Percentiles rank a stretch among this genome's conserved stretches.
These are phyloP conservation scores for Albizia julibrissin DNA, from an alignment of 306 rosid species.

Conservation along the genomic window DNA sequence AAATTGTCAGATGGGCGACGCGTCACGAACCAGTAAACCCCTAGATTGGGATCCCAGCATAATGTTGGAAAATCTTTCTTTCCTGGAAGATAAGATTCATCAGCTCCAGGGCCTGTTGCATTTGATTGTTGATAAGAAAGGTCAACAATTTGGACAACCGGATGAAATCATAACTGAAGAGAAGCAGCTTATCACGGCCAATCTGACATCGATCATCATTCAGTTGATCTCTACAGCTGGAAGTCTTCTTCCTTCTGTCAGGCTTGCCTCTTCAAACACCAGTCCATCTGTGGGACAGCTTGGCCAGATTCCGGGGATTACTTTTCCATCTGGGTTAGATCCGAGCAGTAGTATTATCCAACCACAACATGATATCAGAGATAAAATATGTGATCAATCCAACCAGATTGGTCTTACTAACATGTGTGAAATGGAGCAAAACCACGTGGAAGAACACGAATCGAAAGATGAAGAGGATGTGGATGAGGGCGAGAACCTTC, in stretches of 20 bases:
- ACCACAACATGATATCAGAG: conserved; percentile 44
- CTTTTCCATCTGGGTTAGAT: conserved; percentile 49
- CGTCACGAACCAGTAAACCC: conserved; percentile 42
- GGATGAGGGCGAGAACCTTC: conserved; percentile 91
- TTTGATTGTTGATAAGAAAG: conserved; percentile 65
- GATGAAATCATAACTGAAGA: conserved; percentile 76
- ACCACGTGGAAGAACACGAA: conserved; percentile 72
- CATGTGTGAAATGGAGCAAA: conserved; percentile 54
- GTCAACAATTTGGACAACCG: conserved; percentile 64
- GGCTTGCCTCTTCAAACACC: conserved; percentile 50
- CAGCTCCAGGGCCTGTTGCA: conserved; percentile 93
- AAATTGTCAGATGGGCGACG: conserved; percentile 41
- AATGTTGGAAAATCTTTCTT: conserved; percentile 76
- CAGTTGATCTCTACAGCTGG: conserved; percentile 95
- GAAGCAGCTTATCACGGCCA: conserved; percentile 87
- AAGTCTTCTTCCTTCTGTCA: conserved; percentile 82
- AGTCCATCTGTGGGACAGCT: conserved; percentile 53
- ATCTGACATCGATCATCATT: conserved; percentile 86
- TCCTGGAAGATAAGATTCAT: conserved; percentile 84
- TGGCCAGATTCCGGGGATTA: conserved; percentile 50
- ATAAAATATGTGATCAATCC: conserved; percentile 54
- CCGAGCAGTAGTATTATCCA: conserved; percentile 30
- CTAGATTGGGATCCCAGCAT: conserved; percentile 82
- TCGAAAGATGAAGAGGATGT: conserved; percentile 87
- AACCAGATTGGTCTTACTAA: conserved; percentile 45